Evolutionary conservation across 768 basidiomycete species (phyloP).

Genomic region (Naganishia antarctica): DNA sequence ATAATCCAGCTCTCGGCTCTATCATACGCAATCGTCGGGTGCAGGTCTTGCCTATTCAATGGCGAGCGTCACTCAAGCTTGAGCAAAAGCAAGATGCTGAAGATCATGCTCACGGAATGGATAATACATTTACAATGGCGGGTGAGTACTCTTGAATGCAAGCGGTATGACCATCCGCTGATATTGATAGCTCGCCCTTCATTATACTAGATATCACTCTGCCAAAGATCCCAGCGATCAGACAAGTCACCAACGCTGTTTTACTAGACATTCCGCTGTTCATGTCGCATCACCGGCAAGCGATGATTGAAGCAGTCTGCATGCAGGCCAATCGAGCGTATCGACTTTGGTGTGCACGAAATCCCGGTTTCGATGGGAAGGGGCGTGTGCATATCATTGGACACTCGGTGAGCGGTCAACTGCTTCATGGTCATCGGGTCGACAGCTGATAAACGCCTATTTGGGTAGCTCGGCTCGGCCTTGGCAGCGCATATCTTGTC

Average conservation of each 20-base stretch:
- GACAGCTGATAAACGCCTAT: neutral
- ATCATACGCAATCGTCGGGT: constrained; percentile 52
- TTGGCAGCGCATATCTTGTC: constrained; percentile 52
- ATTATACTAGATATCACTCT: constrained; percentile 50
- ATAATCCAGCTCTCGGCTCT: constrained; percentile 50
- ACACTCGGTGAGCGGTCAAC: constrained; percentile 46
- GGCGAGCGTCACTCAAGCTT: constrained; percentile 50
- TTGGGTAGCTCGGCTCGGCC: constrained; percentile 49
- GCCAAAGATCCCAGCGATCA: constrained; percentile 52
- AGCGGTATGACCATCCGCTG: neutral
- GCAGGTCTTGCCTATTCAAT: constrained; percentile 53
- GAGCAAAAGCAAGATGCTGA: constrained; percentile 48
- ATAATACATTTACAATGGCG: constrained; percentile 52
- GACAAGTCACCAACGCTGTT: constrained; percentile 52
- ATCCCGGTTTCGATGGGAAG: constrained; percentile 50
- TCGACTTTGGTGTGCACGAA: constrained; percentile 52
- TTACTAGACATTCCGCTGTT: constrained; percentile 53
- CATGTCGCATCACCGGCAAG: constrained; percentile 52
- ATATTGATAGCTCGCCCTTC: neutral
- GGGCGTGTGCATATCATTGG: constrained; percentile 53
- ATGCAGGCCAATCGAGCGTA: constrained; percentile 52
- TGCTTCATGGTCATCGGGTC: neutral
- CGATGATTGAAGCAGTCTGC: constrained; percentile 54
- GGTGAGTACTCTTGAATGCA: constrained; percentile 22
- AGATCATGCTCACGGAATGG: constrained; percentile 50